phyloP scores from a whole-genome alignment of 352 stramenopile species.

The Phytopythium delawarense region DNA sequence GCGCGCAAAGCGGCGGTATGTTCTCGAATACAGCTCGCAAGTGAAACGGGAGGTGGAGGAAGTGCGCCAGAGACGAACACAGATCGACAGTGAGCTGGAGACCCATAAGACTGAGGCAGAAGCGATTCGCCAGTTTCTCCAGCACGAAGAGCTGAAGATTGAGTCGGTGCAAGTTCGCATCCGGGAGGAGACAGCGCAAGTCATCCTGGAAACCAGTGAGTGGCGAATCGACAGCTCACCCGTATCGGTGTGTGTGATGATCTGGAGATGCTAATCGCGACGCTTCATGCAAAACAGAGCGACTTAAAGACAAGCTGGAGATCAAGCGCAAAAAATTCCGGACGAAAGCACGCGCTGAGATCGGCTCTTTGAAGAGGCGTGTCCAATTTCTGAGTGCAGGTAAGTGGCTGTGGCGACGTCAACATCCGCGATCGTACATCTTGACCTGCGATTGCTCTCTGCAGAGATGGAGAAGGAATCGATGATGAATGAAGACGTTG shows the following conservation, averaged over 20 bases:
- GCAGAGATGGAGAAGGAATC: constrained; percentile 7
- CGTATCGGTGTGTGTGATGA: not conserved
- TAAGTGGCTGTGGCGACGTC: constrained; percentile 1
- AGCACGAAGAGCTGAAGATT: constrained; percentile 33
- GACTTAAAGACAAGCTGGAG: constrained; percentile 34
- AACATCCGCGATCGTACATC: not conserved
- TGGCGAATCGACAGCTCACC: too few species aligned
- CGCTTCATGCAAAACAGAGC: constrained; percentile 14
- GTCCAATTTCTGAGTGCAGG: constrained; percentile 33
- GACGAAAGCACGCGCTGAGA: constrained; percentile 41
- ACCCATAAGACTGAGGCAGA: constrained; percentile 18
- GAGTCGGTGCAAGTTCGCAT: constrained; percentile 24
- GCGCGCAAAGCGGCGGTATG: constrained; percentile 36
- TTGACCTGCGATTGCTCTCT: not conserved
- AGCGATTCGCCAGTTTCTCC: constrained; percentile 25
- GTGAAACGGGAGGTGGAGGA: constrained; percentile 25
- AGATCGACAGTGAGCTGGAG: constrained; percentile 26
- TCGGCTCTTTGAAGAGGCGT: constrained; percentile 31
- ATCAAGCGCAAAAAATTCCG: constrained; percentile 40
- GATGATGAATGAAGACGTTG: constrained; percentile 7
- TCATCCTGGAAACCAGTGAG: constrained; percentile 39
- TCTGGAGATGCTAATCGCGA: not conserved
- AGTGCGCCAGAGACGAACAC: constrained; percentile 17
- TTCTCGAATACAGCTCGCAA: constrained; percentile 37
- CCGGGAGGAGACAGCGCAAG: constrained; percentile 21